These are phyloP conservation scores for Sisymbrium irio DNA, from an alignment of 345 rosid species.

Conservation along the genomic window DNA sequence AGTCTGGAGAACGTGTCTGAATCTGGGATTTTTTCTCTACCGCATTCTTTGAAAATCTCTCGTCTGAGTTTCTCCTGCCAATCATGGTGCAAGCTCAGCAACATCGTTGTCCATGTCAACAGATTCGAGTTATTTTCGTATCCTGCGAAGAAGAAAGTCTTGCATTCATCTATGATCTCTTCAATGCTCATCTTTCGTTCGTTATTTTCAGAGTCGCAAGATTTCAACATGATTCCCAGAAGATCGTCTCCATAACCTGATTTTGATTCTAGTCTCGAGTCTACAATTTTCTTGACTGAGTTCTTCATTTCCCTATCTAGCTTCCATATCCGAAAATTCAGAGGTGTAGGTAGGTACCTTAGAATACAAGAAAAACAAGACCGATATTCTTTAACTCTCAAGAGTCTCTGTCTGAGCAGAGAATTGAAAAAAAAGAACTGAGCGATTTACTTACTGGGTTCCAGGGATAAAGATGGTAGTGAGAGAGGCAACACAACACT, in stretches of 20 bases:
- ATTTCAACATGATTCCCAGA: conserved; percentile 40
- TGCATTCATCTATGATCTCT: conserved; percentile 55
- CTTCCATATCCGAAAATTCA: conserved; percentile 43
- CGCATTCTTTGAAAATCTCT: conserved; percentile 40
- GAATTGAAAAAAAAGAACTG: neutral
- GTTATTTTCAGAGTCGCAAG: conserved; percentile 9
- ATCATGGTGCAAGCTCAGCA: conserved; percentile 42
- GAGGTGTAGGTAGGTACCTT: conserved; percentile 49
- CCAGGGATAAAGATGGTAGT: conserved; percentile 37
- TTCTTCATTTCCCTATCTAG: conserved; percentile 41
- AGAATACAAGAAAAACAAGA: neutral
- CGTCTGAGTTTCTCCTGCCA: conserved; percentile 54
- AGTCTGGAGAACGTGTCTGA: conserved; percentile 43
- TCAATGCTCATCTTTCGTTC: conserved; percentile 27
- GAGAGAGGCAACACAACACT: neutral
- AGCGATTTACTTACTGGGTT: conserved; percentile 28
- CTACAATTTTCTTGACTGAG: conserved; percentile 22
- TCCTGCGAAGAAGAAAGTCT: conserved; percentile 48
- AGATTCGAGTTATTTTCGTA: conserved; percentile 45
- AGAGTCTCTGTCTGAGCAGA: conserved; percentile 2
- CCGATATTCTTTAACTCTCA: neutral
- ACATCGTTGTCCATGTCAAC: conserved; percentile 10
- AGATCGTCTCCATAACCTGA: conserved; percentile 39
- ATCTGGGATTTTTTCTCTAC: conserved; percentile 36
- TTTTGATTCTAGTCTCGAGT: conserved; percentile 29